Evolutionary conservation across 139 green algal species (phyloP), one percentile per base, ranked within the genome.

Genomic region (Ettlia oleoabundans): DNA sequence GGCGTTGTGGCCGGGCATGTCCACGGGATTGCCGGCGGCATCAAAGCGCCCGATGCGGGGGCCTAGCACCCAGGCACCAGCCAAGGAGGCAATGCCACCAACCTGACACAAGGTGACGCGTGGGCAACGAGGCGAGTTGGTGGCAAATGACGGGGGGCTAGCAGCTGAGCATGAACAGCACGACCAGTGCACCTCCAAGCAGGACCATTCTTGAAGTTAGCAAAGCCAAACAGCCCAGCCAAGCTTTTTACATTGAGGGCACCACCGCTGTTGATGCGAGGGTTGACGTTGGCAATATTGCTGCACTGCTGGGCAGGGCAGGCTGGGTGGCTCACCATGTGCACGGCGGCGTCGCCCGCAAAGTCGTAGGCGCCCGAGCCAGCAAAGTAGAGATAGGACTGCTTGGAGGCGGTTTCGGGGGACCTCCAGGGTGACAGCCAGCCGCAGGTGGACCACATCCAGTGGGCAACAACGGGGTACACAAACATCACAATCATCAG

Each of bases 1-100:
- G 37, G 90, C 85, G 73, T 90, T 93, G 88, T 97, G 95, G 28
- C 95, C 95, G 24, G 90, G 92, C 86, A 97, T 96, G 72, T 91
- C 86, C 4, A 93, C 85, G 0, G 89, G 89, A 74, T 96, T 91
- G 33, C 96, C 96, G 63, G 97, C 90, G 64, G 89, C 86, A 82
- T 95, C 90, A 76, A 98, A 99, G 43, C 96, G 92, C 21, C 96
- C 96, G 21, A 97, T 91, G 82, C 96, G 93, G 26, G 97, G 96
- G 4, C 97, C 97, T 2, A 97, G 82, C 41, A 99, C 90, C 69
- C 83, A 89, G 40, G 91, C 90, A 40, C 90, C 96, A 26, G 96
- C 89, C 69, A 98, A 80, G 33, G 93, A 93, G 74, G 95, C 95
- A 42, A 91, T 87, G 64, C 95, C 95, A 37, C 94, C 95, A 33